phyloP scores from a whole-genome alignment of 495 filamentous ascomycete genomes.

The Aspergillus hancockii region DNA sequence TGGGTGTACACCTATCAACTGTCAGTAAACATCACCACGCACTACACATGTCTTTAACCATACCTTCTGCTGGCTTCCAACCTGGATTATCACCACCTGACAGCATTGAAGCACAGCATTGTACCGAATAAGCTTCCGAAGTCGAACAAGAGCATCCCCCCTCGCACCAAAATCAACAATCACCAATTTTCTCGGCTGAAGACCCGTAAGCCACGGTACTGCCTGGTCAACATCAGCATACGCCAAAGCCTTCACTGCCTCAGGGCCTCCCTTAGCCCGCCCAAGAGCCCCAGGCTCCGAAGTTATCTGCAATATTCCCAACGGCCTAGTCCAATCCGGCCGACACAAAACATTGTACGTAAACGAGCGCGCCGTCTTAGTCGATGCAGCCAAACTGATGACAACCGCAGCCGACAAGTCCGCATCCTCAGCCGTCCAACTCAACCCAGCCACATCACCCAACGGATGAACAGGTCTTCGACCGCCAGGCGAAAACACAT shows the following conservation, averaged over 20 bases:
- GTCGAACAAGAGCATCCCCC: conserved; percentile 32
- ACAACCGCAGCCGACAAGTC: conserved; percentile 42
- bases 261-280: conserved; percentile 29
- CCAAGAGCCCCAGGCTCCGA: conserved; percentile 20
- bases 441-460: conserved; percentile 17
- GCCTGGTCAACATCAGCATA: conserved; percentile 25
- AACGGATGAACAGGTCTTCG: conserved; percentile 38
- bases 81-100: conserved; percentile 33
- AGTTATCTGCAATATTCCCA: conserved; percentile 33
- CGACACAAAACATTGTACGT: conserved; percentile 30
- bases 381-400: conserved; percentile 46
- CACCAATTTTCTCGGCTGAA: conserved; percentile 40
- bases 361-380: conserved; percentile 50
- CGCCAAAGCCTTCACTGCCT: conserved; percentile 17
- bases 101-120: conserved; percentile 8
- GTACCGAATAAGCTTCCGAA: conserved; percentile 31
- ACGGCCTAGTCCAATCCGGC: conserved; percentile 13
- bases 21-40: not conserved
- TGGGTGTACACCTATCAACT: conserved; percentile 24
- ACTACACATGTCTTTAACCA: not conserved
- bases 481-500: conserved; percentile 40
- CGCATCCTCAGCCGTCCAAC: conserved; percentile 46
- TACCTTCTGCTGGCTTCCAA: conserved; percentile 45
- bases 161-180: conserved; percentile 56
- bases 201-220: conserved; percentile 20